Conservation (phyloP, 2,329 filamentous ascomycete genomes). For the Alternaria sp. region DNA sequence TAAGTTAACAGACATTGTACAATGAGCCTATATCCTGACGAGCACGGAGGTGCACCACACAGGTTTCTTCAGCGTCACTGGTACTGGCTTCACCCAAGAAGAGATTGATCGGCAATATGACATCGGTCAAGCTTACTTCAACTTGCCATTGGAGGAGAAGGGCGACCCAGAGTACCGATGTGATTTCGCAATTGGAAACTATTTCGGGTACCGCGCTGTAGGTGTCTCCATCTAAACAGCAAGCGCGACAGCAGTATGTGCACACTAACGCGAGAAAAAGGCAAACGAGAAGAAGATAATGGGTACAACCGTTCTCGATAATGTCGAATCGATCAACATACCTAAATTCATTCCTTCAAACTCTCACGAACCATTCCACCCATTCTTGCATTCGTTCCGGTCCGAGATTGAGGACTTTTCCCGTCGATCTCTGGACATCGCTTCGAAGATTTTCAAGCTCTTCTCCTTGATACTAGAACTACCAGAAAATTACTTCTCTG, state of each 20-base stretch:
- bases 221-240: not conserved
- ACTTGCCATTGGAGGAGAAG: constrained; percentile 42
- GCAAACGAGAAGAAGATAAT: constrained; percentile 43
- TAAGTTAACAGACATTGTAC: constrained; percentile 28
- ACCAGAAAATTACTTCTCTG: constrained; percentile 49
- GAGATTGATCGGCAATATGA: constrained; percentile 45
- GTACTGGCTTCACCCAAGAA: constrained; percentile 40
- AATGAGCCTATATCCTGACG: constrained; percentile 2
- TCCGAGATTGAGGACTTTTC: constrained; percentile 42
- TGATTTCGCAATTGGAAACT: constrained; percentile 42
- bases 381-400: constrained; percentile 35
- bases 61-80: constrained; percentile 45
- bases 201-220: constrained; percentile 43
- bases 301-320: constrained; percentile 44
- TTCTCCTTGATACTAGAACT: constrained; percentile 53
- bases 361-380: constrained; percentile 36
- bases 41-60: constrained; percentile 33
- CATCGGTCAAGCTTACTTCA: constrained; percentile 43
- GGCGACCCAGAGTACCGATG: constrained; percentile 39
- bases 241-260: not conserved
- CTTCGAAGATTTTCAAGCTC: constrained; percentile 50
- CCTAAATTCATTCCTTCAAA: constrained; percentile 41
- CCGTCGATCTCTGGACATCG: constrained; percentile 33
- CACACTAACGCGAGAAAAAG: constrained; percentile 10
- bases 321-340: constrained; percentile 45